These are phyloP conservation scores for Leccinum rimulosum DNA, from an alignment of 768 basidiomycete genomes.

Conservation along the genomic window DNA sequence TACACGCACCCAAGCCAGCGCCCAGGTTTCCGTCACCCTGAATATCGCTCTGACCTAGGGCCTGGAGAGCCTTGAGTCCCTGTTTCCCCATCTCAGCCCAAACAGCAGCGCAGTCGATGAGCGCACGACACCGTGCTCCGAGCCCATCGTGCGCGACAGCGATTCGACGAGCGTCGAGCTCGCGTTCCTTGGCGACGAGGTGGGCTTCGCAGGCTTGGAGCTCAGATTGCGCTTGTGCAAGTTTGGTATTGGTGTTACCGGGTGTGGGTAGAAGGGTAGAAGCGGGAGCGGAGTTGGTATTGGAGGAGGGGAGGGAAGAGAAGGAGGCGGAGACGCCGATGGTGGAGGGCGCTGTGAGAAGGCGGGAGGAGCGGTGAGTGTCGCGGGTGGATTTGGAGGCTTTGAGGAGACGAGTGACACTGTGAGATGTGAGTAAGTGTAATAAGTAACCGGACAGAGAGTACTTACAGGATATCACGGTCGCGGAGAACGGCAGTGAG, in stretches of 20 bases:
- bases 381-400: conserved; percentile 58
- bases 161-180: conserved; percentile 51
- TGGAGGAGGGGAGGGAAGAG: conserved; percentile 38
- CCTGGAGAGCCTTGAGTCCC: conserved; percentile 39
- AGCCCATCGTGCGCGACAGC: conserved; percentile 63
- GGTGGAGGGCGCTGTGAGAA: conserved; percentile 10
- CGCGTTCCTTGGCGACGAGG: conserved; percentile 65
- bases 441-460: neutral
- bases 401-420: conserved; percentile 78
- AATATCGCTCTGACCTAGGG: neutral
- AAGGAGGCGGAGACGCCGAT: conserved; percentile 43
- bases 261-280: neutral
- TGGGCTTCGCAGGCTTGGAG: conserved; percentile 81
- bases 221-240: conserved; percentile 67
- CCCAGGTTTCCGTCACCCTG: neutral
- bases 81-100: conserved; percentile 71
- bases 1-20: too few relatives aligned
- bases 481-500: conserved; percentile 63
- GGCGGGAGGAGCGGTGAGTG: conserved; percentile 32
- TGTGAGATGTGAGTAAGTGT: conserved; percentile 24
- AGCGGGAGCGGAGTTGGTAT: conserved; percentile 19
- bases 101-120: conserved; percentile 64
- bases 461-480: conserved; percentile 75
- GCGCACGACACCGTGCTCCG: conserved; percentile 56
- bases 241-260: conserved; percentile 40